These are phyloP conservation scores for Trametes cubensis DNA, from an alignment of 768 basidiomycete genomes.

Conservation along the genomic window DNA sequence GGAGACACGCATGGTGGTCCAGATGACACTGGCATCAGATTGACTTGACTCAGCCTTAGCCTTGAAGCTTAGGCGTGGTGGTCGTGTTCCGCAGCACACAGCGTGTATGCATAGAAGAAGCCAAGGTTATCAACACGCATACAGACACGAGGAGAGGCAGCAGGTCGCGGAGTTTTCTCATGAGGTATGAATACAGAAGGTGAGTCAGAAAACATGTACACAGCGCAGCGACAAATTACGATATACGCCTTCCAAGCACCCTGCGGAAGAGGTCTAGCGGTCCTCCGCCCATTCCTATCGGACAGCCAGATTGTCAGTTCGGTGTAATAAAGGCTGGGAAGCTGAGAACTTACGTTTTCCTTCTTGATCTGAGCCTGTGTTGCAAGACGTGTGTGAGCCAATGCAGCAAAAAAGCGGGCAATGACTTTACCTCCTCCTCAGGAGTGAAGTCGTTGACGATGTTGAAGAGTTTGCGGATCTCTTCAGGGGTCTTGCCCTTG, in stretches of 20 bases:
- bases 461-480: slow-evolving; percentile 98
- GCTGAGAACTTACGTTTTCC: slow-evolving; percentile 78
- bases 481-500: slow-evolving; percentile 99
- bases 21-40: too few relatives aligned
- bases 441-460: slow-evolving; percentile 98
- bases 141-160: not conserved
- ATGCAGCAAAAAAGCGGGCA: slow-evolving; percentile 7
- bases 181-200: slow-evolving; percentile 21
- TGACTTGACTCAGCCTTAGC: too few relatives aligned
- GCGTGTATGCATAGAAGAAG: not conserved
- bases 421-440: slow-evolving; percentile 84
- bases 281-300: slow-evolving; percentile 91
- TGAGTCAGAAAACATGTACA: slow-evolving; percentile 23
- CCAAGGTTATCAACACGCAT: not conserved
- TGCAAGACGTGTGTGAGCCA: slow-evolving; percentile 15
- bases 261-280: slow-evolving; percentile 47
- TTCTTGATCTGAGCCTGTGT: slow-evolving; percentile 95
- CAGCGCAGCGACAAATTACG: slow-evolving; percentile 23
- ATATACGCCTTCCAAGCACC: slow-evolving; percentile 10
- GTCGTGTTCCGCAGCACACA: not conserved
- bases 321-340: not conserved
- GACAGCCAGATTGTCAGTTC: slow-evolving; percentile 16
- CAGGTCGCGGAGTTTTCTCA: slow-evolving; percentile 7
- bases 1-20: too few relatives aligned
- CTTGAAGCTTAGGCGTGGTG: not conserved